Conservation (phyloP, 345 rosid genomes). For the Arabidopsis suecica region DNA sequence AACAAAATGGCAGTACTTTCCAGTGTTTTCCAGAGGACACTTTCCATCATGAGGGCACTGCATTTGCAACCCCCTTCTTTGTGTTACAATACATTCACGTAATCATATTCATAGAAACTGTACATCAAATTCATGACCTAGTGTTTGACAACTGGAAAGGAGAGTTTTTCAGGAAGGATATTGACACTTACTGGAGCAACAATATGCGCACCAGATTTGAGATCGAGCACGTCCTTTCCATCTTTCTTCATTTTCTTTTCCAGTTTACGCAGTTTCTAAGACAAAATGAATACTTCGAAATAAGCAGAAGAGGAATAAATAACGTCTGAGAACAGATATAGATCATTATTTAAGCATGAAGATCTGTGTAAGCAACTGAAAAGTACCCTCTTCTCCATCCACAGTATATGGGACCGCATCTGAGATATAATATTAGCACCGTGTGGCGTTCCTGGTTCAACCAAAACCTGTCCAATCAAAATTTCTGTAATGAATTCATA, state of each 20-base stretch:
- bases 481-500: neutral
- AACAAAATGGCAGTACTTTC: conserved; percentile 90
- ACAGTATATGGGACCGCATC: conserved; percentile 93
- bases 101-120: neutral
- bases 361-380: neutral
- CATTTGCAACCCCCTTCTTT: conserved; percentile 36
- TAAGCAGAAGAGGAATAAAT: conserved; percentile 24
- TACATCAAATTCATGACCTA: conserved; percentile 1
- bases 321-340: neutral
- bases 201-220: conserved; percentile 71
- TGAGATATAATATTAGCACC: conserved; percentile 89
- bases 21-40: conserved; percentile 82
- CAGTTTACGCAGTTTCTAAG: conserved; percentile 72
- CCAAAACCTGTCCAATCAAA: conserved; percentile 67
- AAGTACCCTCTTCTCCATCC: conserved; percentile 94
- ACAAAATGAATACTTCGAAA: conserved; percentile 27
- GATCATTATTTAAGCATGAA: conserved; percentile 21
- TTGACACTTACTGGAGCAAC: conserved; percentile 89
- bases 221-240: conserved; percentile 61
- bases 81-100: conserved; percentile 23
- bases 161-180: conserved; percentile 15
- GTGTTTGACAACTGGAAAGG: conserved; percentile 18
- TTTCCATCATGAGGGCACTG: conserved; percentile 97
- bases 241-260: conserved; percentile 38
- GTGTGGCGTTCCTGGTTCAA: conserved; percentile 97